A percentile compares a stretch with the other conserved stretches of the same genome.
Evolutionary conservation across 129 eudicot genomes (phyloP).

Genomic region (Artemisia annua): DNA sequence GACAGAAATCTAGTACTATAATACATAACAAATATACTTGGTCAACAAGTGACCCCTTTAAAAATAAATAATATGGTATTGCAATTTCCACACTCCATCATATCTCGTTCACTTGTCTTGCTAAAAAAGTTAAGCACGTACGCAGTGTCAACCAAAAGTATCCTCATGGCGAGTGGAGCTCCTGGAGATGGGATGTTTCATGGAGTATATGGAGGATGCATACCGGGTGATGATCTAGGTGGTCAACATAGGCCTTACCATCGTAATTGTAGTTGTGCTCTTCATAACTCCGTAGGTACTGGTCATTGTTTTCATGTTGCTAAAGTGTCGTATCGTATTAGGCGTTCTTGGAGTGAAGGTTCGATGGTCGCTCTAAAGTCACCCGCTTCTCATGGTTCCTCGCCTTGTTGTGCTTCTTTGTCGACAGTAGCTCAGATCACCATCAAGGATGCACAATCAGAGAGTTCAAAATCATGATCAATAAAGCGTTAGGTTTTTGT

Average conservation of each 20-base stretch:
- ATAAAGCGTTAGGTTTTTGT: not conserved
- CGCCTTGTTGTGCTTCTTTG: constrained; percentile 18
- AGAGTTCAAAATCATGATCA: not conserved
- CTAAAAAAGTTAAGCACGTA: not conserved
- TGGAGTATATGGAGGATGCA: constrained; percentile 41
- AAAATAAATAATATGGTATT: constrained; percentile 2
- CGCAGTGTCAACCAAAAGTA: constrained; percentile 3
- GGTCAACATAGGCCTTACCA: constrained; percentile 57
- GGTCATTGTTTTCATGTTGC: constrained; percentile 15
- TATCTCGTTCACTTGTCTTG: constrained; percentile 22
- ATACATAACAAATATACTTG: constrained; percentile 4
- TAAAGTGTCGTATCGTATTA: constrained; percentile 44
- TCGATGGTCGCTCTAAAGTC: constrained; percentile 32
- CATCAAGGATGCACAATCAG: not conserved
- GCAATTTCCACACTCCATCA: constrained; percentile 31
- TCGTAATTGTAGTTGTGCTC: constrained; percentile 59
- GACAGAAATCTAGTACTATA: constrained; percentile 8
- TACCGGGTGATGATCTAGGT: constrained; percentile 37
- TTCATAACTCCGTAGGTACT: constrained; percentile 39
- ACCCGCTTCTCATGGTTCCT: constrained; percentile 3
- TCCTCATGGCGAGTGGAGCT: constrained; percentile 42
- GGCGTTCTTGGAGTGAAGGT: constrained; percentile 55
- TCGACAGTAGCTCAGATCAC: not conserved
- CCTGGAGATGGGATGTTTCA: constrained; percentile 46
- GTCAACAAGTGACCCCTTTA: constrained; percentile 16